Conservation (phyloP, 78 protist species). For the Dictyostelium citrinum region DNA sequence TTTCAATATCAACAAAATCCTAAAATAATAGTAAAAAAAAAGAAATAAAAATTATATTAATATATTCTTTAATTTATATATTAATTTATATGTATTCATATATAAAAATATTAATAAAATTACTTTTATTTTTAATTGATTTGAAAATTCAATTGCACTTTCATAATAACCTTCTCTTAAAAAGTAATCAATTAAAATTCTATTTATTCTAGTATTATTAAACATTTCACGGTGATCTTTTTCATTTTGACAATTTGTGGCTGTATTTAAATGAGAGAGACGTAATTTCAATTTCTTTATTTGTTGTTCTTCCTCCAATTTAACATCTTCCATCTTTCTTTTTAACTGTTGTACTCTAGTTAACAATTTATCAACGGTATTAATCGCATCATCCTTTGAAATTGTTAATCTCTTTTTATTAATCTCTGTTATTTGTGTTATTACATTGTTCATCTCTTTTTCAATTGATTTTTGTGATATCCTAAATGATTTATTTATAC, state of each 20-base stretch:
- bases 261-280: conserved; percentile 19
- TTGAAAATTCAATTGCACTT: conserved; percentile 57
- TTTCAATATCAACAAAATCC: conserved; percentile 80
- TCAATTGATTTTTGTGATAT: conserved; percentile 73
- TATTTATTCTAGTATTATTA: conserved; percentile 47
- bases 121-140: conserved; percentile 25
- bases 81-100: no score
- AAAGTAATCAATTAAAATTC: conserved; percentile 74
- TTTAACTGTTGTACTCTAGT: conserved; percentile 54
- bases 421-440: conserved; percentile 5
- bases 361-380: conserved; percentile 42
- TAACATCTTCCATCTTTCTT: conserved; percentile 76
- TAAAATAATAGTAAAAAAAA: background rate
- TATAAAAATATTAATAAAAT: no score
- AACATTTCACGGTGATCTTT: background rate
- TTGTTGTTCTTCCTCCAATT: conserved; percentile 44
- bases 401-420: conserved; percentile 15
- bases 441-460: conserved; percentile 65
- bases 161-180: conserved; percentile 71
- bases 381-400: conserved; percentile 23
- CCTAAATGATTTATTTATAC: conserved; percentile 70
- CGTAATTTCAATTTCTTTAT: conserved; percentile 48
- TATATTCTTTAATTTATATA: background rate
- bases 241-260: background rate
- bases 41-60: background rate